phyloP scores from a whole-genome alignment of 1,284 basidiomycete genomes.

The Papiliotrema laurentii region DNA sequence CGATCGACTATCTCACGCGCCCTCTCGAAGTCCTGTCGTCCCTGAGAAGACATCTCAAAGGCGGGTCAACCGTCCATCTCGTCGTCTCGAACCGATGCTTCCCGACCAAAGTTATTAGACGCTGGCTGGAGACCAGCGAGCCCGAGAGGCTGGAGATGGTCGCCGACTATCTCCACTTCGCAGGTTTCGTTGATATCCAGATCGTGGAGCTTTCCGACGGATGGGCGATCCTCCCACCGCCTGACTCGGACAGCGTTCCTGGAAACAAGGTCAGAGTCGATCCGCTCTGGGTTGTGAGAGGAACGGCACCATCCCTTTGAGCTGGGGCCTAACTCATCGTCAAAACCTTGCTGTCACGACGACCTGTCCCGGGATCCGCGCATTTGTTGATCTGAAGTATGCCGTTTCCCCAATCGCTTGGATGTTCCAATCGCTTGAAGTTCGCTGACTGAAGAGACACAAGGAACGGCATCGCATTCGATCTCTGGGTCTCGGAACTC shows the following conservation, averaged over 20 bases:
- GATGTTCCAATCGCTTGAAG: too few species aligned
- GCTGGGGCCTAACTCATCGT: too few species aligned
- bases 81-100: constrained; percentile 34
- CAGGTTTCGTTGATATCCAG: constrained; percentile 13
- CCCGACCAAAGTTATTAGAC: constrained; percentile 27
- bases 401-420: too few species aligned
- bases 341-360: too few species aligned
- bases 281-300: constrained; percentile 20
- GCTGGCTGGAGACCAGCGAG: constrained; percentile 14
- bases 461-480: too few species aligned
- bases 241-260: not conserved
- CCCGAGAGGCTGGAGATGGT: constrained; percentile 16
- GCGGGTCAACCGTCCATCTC: constrained; percentile 22
- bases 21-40: constrained; percentile 25
- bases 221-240: not conserved
- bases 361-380: too few species aligned
- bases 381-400: too few species aligned
- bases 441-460: too few species aligned
- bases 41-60: constrained; percentile 12
- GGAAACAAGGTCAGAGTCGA: constrained; percentile 7
- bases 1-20: constrained; percentile 34
- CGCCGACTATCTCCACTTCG: constrained; percentile 17
- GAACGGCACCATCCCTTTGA: too few species aligned
- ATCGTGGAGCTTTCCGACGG: constrained; percentile 10
- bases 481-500: too few species aligned